Base-by-base conservation (phyloP, 768 basidiomycete genomes). In the Suillus alpinus region DNA sequence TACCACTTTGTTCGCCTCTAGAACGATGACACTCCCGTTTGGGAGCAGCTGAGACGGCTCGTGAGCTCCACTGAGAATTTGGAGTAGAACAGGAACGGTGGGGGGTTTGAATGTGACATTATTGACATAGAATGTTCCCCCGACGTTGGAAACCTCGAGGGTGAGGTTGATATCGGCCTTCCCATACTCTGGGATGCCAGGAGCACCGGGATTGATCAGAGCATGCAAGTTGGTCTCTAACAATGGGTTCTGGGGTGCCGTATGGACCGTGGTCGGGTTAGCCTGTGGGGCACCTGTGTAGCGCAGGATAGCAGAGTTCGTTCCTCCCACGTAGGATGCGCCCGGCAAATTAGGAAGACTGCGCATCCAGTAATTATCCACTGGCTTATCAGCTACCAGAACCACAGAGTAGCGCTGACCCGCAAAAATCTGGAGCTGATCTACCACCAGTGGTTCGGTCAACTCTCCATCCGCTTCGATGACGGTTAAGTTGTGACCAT, bases 281-380 rank as follows among this genome's bases (percentile, higher is more conserved):
- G 64, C 63, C 18, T 16, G 46, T 1, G 73, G 61, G 0, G 81
- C 82, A 12, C 81, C 81, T 10, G 43, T 61, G 66, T 86, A 86
- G 16, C 81, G 77, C 8, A 85, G 69, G 47, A 85, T 83, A 2
- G 82, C 86, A 14, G 80, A 83, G 67, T 83, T 86, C 26, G 81
- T 62, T 23, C 83, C 83, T 18, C 73, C 75, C 0, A 59, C 2
- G 50, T 76, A 76, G 18, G 63, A 62, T 2, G 69, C 8, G n/a
- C 53, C 64, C 8, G 63, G 50, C 4, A 63, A 65, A n/a, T 36
- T 69, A 3, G 79, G 75, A 20, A 69, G 29, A 0, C 81, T 77
- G 18, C 81, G 78, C 23, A 85, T 76, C 82, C 83, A 87, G 70
- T 86, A 62, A 59, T 77, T 77, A 36, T 60, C 69, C 4, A 75